Conservation (phyloP, 1,139 yeast species). For the Yamadazyma diospyri region DNA sequence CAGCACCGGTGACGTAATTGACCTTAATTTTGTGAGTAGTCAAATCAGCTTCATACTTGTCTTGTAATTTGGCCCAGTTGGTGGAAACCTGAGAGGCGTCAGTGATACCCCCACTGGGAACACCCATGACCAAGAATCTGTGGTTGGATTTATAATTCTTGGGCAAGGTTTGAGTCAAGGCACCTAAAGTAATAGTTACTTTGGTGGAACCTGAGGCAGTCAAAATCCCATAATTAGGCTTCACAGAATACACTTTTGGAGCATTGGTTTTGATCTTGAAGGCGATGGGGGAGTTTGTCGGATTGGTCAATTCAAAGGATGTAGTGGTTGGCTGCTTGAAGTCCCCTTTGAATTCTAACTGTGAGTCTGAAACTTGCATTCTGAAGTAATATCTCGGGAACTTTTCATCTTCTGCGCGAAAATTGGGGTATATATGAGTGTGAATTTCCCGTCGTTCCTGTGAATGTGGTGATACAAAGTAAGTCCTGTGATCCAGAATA, state of each 20-base stretch:
- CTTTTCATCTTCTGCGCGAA: conserved; percentile 2
- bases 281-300: conserved; percentile 11
- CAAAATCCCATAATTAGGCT: conserved; percentile 14
- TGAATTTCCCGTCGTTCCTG: conserved; percentile 2
- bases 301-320: conserved; percentile 10
- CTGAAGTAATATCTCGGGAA: neutral
- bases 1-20: conserved; percentile 9
- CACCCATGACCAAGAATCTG: conserved; percentile 15
- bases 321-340: conserved; percentile 14
- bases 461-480: neutral
- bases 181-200: conserved; percentile 15
- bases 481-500: too few species aligned
- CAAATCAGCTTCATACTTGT: conserved; percentile 9
- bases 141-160: conserved; percentile 15
- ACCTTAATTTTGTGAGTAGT: conserved; percentile 11
- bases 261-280: conserved; percentile 18
- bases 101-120: conserved; percentile 13
- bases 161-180: conserved; percentile 14
- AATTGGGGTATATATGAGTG: conserved; percentile 4
- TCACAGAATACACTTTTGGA: conserved; percentile 17
- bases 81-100: conserved; percentile 7
- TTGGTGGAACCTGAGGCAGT: conserved; percentile 11
- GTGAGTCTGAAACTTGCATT: conserved; percentile 14
- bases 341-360: conserved; percentile 15
- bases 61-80: conserved; percentile 16